Evolutionary conservation across 768 basidiomycete genomes (phyloP).

Genomic region (Kwoniella shandongensis): DNA sequence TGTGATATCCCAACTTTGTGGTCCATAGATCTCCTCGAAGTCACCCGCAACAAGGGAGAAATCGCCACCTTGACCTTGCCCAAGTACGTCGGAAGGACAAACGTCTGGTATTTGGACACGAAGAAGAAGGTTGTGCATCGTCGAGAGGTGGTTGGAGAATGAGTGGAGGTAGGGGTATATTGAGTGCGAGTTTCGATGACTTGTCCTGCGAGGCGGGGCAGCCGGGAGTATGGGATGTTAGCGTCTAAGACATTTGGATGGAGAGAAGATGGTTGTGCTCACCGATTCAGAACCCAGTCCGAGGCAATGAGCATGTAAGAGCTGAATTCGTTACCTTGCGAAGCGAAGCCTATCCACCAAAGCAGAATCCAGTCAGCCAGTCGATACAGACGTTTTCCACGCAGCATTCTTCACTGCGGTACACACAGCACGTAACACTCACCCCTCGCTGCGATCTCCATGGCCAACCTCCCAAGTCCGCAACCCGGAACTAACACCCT

Average conservation of each 20-base stretch:
- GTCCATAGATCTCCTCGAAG: constrained; percentile 87
- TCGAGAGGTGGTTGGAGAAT: constrained; percentile 74
- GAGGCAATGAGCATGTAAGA: constrained; percentile 92
- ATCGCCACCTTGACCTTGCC: constrained; percentile 38
- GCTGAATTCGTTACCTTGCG: constrained; percentile 94
- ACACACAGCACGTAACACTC: no score
- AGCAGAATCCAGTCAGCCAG: not conserved
- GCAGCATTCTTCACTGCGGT: no score
- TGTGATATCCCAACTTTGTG: constrained; percentile 11
- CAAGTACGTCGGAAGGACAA: constrained; percentile 67
- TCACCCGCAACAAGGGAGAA: constrained; percentile 86
- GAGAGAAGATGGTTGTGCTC: constrained; percentile 37
- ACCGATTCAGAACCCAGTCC: constrained; percentile 84
- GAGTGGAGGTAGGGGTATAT: constrained; percentile 90
- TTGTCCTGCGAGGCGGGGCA: constrained; percentile 58
- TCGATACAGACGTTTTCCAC: not conserved
- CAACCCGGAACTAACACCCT: constrained; percentile 86
- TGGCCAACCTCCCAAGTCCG: constrained; percentile 82
- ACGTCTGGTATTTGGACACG: constrained; percentile 79
- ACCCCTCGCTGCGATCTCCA: constrained; percentile 82
- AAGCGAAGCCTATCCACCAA: constrained; percentile 67
- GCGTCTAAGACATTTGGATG: no score
- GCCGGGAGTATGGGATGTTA: not conserved
- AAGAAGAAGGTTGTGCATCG: constrained; percentile 63
- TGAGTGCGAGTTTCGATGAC: constrained; percentile 66